Percentiles rank a stretch among this genome's conserved stretches.
phyloP scores from a whole-genome alignment of 1,139 yeast species.

The Arxiozyma heterogenica region DNA sequence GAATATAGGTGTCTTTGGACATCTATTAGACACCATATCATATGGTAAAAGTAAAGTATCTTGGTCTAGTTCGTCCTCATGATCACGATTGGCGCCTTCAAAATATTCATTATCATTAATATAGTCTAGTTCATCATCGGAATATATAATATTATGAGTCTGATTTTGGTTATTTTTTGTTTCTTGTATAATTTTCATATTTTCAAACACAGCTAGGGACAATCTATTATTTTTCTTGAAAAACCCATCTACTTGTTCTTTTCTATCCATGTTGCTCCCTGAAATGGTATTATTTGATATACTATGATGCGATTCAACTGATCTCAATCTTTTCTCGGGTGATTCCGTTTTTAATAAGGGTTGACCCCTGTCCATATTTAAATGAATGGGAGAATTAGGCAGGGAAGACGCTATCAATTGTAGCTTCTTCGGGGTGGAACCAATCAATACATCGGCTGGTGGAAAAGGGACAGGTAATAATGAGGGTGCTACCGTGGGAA shows the following conservation, averaged over 20 bases:
- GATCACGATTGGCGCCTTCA: not conserved
- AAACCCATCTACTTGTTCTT: conserved; percentile 6
- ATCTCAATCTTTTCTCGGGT: conserved; percentile 12
- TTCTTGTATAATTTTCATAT: conserved; percentile 4
- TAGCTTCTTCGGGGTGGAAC: conserved; percentile 3
- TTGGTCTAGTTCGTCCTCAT: conserved; percentile 24
- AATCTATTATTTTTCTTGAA: conserved; percentile 28
- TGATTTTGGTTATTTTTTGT: not conserved
- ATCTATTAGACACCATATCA: not conserved
- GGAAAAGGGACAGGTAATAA: not conserved
- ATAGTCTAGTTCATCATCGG: not conserved
- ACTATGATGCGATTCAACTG: conserved; percentile 24
- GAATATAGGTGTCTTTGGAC: not conserved
- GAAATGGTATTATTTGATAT: conserved; percentile 13
- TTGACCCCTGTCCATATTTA: not conserved
- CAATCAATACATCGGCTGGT: not conserved
- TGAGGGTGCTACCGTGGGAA: not conserved
- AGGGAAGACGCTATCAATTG: conserved; percentile 9
- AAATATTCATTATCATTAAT: conserved; percentile 8
- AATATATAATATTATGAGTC: not conserved
- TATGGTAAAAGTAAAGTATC: conserved; percentile 22
- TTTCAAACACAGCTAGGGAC: conserved; percentile 26
- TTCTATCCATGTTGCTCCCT: not conserved
- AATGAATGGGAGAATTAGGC: conserved; percentile 15
- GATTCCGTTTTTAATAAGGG: conserved; percentile 1